phyloP scores from a whole-genome alignment of 768 basidiomycete genomes.

The Kwoniella sp. region DNA sequence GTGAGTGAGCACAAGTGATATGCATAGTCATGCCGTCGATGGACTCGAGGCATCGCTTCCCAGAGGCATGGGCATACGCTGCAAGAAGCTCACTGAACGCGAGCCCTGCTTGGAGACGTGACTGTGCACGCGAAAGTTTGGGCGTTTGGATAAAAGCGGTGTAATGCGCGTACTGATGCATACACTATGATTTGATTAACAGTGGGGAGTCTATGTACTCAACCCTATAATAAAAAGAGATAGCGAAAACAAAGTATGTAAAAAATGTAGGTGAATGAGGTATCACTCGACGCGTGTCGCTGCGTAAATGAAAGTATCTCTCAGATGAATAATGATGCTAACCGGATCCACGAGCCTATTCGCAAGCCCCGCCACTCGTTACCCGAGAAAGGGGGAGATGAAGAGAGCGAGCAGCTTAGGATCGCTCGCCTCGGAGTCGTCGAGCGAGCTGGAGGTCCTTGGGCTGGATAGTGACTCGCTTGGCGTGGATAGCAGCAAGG shows the following conservation, averaged over 20 bases:
- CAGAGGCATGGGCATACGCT: too few species aligned
- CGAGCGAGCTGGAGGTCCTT: constrained; percentile 60
- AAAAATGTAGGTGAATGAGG: background rate
- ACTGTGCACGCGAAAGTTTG: too few species aligned
- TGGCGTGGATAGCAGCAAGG: constrained; percentile 61
- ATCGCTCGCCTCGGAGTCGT: constrained; percentile 55
- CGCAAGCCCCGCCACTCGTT: background rate
- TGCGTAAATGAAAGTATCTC: background rate
- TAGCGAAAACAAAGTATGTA: constrained; percentile 26
- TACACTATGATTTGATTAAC: background rate
- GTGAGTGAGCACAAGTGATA: too few species aligned
- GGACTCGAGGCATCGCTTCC: too few species aligned
- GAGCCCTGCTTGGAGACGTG: too few species aligned
- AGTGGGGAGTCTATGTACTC: constrained; percentile 24
- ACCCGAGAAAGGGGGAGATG: background rate
- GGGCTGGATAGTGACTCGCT: constrained; percentile 71
- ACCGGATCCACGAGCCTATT: background rate
- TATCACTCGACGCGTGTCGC: background rate
- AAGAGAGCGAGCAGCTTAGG: constrained; percentile 27
- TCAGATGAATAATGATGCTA: background rate
- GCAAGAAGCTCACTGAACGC: too few species aligned
- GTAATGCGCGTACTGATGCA: background rate
- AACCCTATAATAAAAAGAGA: constrained; percentile 11
- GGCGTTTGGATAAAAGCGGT: background rate
- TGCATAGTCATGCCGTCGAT: too few species aligned